Percentiles rank a stretch among this genome's conserved stretches.
phyloP scores from a whole-genome alignment of 306 rosid species.

The Citrullus amarus region DNA sequence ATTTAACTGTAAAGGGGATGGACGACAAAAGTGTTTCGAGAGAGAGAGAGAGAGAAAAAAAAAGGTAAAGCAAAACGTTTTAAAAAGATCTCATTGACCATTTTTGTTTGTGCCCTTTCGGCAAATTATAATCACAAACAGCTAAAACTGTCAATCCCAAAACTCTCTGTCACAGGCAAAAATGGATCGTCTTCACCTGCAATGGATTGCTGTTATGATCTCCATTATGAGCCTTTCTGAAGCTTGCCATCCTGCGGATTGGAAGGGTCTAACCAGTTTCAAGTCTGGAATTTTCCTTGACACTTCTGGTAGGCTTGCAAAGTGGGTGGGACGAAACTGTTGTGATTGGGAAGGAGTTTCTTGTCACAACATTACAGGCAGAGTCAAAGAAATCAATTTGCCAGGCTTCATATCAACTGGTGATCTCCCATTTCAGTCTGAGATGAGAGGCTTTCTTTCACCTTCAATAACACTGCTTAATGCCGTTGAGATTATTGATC shows the following conservation, averaged over 20 bases:
- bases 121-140: background rate
- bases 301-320: conserved; percentile 38
- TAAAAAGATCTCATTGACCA: background rate
- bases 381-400: conserved; percentile 43
- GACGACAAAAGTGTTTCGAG: background rate
- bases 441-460: conserved; percentile 42
- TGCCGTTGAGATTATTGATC: conserved; percentile 41
- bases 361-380: conserved; percentile 37
- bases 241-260: conserved; percentile 38
- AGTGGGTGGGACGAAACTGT: conserved; percentile 40
- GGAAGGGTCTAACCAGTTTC: conserved; percentile 46
- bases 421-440: conserved; percentile 26
- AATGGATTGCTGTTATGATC: conserved; percentile 7
- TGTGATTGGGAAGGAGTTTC: conserved; percentile 59
- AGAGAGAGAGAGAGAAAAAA: background rate
- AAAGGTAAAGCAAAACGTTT: background rate
- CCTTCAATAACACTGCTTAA: conserved; percentile 40
- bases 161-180: background rate
- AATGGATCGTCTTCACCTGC: background rate
- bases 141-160: background rate
- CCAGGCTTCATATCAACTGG: conserved; percentile 43
- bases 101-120: background rate
- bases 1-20: background rate
- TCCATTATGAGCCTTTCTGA: conserved; percentile 17
- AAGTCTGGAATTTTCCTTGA: conserved; percentile 42